A percentile compares a stretch with the other conserved stretches of the same genome.
phyloP scores from a whole-genome alignment of 441 rosid species.

The Gossypium laxum region DNA sequence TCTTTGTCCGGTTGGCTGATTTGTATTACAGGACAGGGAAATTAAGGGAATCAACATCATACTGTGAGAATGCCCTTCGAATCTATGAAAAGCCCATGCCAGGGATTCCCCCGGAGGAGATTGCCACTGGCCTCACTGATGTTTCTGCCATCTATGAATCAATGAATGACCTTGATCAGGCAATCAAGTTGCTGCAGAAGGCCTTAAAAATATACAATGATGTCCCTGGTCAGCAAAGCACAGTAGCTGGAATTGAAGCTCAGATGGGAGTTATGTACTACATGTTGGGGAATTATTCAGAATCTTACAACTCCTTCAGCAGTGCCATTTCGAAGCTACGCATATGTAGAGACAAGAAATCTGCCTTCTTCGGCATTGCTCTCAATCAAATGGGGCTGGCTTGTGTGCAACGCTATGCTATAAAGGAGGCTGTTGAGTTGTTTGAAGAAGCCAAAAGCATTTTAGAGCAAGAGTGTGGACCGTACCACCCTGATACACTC shows the following conservation, averaged over 20 bases:
- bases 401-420: slow-evolving; percentile 45
- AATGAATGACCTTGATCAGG: slow-evolving; percentile 56
- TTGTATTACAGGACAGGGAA: slow-evolving; percentile 40
- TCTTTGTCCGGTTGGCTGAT: slow-evolving; percentile 38
- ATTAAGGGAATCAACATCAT: slow-evolving; percentile 52
- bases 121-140: slow-evolving; percentile 57
- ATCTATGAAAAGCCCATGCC: slow-evolving; percentile 46
- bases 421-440: slow-evolving; percentile 50
- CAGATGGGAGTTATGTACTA: slow-evolving; percentile 67
- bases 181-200: slow-evolving; percentile 47
- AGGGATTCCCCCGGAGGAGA: slow-evolving; percentile 52
- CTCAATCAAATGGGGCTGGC: slow-evolving; percentile 70
- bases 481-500: slow-evolving; percentile 57
- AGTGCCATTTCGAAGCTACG: slow-evolving; percentile 44
- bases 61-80: slow-evolving; percentile 52
- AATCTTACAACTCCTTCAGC: slow-evolving; percentile 44
- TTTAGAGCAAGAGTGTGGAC: slow-evolving; percentile 53
- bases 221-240: slow-evolving; percentile 53
- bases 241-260: slow-evolving; percentile 58
- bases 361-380: slow-evolving; percentile 58
- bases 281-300: slow-evolving; percentile 51
- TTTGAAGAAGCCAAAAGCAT: slow-evolving; percentile 53
- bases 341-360: slow-evolving; percentile 51
- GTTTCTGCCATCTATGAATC: slow-evolving; percentile 56
- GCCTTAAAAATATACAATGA: slow-evolving; percentile 26